A percentile compares a stretch with the other conserved stretches of the same genome.
Conservation (phyloP, 306 rosid species). For the Sechiopsis laciniata region DNA sequence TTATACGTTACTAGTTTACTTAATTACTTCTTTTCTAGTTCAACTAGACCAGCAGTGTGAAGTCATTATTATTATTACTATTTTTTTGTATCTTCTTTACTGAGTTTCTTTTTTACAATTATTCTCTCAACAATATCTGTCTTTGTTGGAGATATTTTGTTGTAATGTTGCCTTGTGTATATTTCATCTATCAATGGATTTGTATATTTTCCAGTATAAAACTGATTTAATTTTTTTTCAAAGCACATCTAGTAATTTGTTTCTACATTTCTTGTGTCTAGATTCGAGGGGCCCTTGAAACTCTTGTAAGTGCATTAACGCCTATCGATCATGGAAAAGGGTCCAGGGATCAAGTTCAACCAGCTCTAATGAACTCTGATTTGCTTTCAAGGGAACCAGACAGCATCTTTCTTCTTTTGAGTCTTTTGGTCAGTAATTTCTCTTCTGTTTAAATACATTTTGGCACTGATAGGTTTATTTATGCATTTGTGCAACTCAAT, state of each 20-base stretch:
- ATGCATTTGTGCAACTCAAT: conserved; percentile 9
- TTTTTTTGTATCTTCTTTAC: not conserved
- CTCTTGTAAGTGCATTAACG: conserved; percentile 81
- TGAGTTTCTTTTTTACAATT: not conserved
- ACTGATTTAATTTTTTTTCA: not conserved
- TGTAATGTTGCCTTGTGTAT: not conserved
- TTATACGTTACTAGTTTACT: not conserved
- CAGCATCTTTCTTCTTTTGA: conserved; percentile 76
- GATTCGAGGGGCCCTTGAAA: conserved; percentile 92
- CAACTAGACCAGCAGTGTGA: not conserved
- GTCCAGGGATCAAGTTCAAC: conserved; percentile 68
- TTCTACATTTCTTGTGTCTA: conserved; percentile 23
- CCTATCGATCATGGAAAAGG: conserved; percentile 66
- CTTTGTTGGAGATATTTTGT: not conserved
- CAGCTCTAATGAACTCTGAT: conserved; percentile 80
- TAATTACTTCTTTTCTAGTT: not conserved
- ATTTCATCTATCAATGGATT: not conserved
- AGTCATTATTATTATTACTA: not conserved
- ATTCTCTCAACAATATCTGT: not conserved
- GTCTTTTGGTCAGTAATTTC: conserved; percentile 66
- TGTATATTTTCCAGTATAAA: not conserved
- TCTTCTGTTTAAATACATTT: conserved; percentile 19
- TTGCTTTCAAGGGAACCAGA: conserved; percentile 83
- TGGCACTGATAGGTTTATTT: not conserved
- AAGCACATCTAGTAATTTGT: conserved; percentile 16